phyloP scores from a whole-genome alignment of 805 yeast genomes.

The Kodamaea hsintzibuensis region DNA sequence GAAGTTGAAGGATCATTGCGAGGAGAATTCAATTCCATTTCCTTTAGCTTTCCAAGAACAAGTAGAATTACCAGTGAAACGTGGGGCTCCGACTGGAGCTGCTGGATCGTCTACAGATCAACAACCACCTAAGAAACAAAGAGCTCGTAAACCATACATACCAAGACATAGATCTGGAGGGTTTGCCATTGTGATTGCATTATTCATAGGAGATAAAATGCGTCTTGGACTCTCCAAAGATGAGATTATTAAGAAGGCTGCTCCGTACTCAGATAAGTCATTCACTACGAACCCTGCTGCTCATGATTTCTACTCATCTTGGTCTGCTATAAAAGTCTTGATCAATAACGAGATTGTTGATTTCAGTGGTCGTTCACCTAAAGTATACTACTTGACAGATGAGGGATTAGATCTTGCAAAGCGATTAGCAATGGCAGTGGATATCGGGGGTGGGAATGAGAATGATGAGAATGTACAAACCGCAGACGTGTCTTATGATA shows the following conservation, averaged over 20 bases:
- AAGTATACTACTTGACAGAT: constrained; percentile 63
- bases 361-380: constrained; percentile 54
- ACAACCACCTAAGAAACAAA: constrained; percentile 12
- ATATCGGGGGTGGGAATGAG: not conserved
- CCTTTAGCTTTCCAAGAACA: constrained; percentile 42
- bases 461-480: constrained; percentile 1
- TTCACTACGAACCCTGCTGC: constrained; percentile 62
- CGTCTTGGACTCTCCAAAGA: constrained; percentile 63
- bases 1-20: constrained; percentile 55
- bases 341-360: constrained; percentile 59
- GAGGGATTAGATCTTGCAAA: constrained; percentile 66
- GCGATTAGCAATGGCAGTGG: constrained; percentile 44
- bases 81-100: not conserved
- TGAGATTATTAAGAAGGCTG: constrained; percentile 55
- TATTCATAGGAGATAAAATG: constrained; percentile 49
- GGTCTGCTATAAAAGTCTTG: constrained; percentile 69
- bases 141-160: constrained; percentile 47
- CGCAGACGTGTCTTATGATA: constrained; percentile 34
- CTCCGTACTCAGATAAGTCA: constrained; percentile 56
- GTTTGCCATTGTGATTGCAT: constrained; percentile 71
- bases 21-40: constrained; percentile 44
- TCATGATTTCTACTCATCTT: constrained; percentile 68
- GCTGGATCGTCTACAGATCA: not conserved
- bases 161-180: constrained; percentile 82
- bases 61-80: not conserved